phyloP scores from a whole-genome alignment of 306 rosid genomes.

The Arachis hypogaea region DNA sequence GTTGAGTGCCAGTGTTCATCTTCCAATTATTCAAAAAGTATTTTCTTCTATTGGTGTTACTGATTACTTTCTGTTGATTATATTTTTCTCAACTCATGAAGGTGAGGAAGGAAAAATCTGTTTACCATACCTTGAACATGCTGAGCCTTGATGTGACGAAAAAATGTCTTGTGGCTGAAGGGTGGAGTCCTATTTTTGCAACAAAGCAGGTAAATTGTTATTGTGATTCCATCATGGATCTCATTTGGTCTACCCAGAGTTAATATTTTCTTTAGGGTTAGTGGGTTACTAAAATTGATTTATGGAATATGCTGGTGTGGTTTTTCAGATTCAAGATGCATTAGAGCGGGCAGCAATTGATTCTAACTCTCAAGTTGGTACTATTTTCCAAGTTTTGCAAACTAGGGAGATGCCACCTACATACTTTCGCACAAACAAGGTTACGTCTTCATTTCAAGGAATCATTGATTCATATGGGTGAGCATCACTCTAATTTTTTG shows the following conservation, averaged over 20 bases:
- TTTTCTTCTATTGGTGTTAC: conserved; percentile 29
- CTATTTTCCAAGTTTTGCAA: conserved; percentile 76
- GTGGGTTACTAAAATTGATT: conserved; percentile 4
- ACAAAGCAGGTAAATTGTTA: conserved; percentile 67
- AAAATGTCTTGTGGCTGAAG: conserved; percentile 96
- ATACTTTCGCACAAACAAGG: conserved; percentile 70
- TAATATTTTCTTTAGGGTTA: conserved; percentile 19
- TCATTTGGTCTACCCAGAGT: conserved; percentile 31
- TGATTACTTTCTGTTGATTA: conserved; percentile 43
- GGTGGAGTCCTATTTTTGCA: conserved; percentile 95
- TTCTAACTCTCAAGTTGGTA: conserved; percentile 77
- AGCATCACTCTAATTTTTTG: conserved; percentile 36
- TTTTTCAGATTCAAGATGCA: conserved; percentile 67
- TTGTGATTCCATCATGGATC: conserved; percentile 12
- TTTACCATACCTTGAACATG: conserved; percentile 91
- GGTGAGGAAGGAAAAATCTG: conserved; percentile 94
- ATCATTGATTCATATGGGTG: conserved; percentile 92
- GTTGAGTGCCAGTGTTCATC: conserved; percentile 14
- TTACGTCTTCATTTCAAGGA: conserved; percentile 75
- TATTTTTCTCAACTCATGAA: conserved; percentile 49
- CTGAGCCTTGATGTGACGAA: conserved; percentile 94
- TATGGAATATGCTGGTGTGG: conserved; percentile 21
- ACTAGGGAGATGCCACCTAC: conserved; percentile 77
- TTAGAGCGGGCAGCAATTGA: conserved; percentile 68
- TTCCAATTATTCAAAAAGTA: conserved; percentile 7